Base-by-base conservation (phyloP, 345 rosid species). In the Jatropha curcas region DNA sequence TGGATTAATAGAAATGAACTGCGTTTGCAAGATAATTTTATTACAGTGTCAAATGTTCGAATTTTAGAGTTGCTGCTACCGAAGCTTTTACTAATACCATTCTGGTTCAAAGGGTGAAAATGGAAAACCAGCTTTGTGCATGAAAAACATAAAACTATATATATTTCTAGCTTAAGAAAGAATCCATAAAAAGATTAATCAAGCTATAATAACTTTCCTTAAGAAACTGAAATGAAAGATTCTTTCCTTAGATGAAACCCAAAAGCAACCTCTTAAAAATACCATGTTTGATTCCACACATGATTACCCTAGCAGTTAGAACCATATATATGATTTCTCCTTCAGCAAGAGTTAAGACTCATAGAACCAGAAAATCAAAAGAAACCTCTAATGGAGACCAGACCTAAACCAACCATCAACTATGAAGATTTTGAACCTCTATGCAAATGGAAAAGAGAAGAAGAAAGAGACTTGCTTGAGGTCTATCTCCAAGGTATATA, bases 401-500 rank as follows among this genome's bases (percentile, higher is more conserved):
- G 10, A 16, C 14, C 12, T 19, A 48, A 64, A 11, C 31, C 52
- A 46, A 9, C 13, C 70, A 69, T 65, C 25, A 37, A 68, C 8
- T 22, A 71, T 61, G 85, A 81, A 27, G 87, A 87, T 51, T 80
- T 86, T 34, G 88, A 87, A 70, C 91, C 94, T 31, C 77, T 73
- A 17, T 87, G 85, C 79, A 79, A 79, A 52, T 84, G 89, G 86
- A 64, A 22, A 65, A 27, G 60, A 73, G 80, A 60, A 4, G 81
- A 77, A 68, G 71, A 70, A 16, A 34, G 77, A 0, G 83, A 85
- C 51, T 53, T 56, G 45, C 67, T 89, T 67, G 84, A 86, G 68
- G 67, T 87, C 39, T 78, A 87, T 63, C 71, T 89, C 62, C 76
- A 75, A 24, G 88, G 94, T 86, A 76, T 0, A 11, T 14, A 12